Conservation (phyloP, 106 monocot species). For the Allium sativum region DNA sequence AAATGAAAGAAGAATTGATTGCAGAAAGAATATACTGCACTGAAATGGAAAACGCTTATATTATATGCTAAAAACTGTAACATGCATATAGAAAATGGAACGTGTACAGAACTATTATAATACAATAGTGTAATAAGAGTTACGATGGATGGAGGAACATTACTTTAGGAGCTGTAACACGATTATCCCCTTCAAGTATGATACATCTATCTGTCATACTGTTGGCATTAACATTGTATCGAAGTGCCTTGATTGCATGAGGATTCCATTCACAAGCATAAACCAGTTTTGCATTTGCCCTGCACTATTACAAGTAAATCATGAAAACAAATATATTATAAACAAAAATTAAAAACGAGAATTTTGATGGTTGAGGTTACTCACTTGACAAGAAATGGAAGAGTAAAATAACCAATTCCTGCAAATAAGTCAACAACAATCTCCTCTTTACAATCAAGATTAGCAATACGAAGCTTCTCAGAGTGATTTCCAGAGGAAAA, state of each 20-base stretch:
- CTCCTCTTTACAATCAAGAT: slow-evolving; percentile 62
- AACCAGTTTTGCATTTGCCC: slow-evolving; percentile 79
- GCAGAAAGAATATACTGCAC: too few relatives aligned
- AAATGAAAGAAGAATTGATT: too few relatives aligned
- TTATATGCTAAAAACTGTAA: too few relatives aligned
- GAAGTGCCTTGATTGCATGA: slow-evolving; percentile 71
- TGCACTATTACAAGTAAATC: neutral
- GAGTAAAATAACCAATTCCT: slow-evolving; percentile 93
- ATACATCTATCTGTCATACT: slow-evolving; percentile 64
- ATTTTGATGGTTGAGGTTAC: neutral
- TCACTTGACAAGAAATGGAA: slow-evolving; percentile 94
- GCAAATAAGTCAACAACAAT: slow-evolving; percentile 90
- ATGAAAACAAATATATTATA: too few relatives aligned
- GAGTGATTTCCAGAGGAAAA: slow-evolving; percentile 89
- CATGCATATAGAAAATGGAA: too few relatives aligned
- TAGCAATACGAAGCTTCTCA: slow-evolving; percentile 81
- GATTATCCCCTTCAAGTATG: slow-evolving; percentile 92
- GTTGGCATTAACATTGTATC: slow-evolving; percentile 54
- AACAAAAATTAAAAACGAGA: neutral
- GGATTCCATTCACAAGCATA: slow-evolving; percentile 98
- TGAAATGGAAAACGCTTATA: too few relatives aligned
- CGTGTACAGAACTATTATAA: too few relatives aligned
- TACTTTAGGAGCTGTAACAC: slow-evolving; percentile 74
- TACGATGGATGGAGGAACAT: slow-evolving; percentile 2
- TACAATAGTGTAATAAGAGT: too few relatives aligned